Percentiles rank a stretch among this genome's conserved stretches.
Evolutionary conservation across 1,284 basidiomycete genomes (phyloP).

Genomic region (Psilocybe mexicana): DNA sequence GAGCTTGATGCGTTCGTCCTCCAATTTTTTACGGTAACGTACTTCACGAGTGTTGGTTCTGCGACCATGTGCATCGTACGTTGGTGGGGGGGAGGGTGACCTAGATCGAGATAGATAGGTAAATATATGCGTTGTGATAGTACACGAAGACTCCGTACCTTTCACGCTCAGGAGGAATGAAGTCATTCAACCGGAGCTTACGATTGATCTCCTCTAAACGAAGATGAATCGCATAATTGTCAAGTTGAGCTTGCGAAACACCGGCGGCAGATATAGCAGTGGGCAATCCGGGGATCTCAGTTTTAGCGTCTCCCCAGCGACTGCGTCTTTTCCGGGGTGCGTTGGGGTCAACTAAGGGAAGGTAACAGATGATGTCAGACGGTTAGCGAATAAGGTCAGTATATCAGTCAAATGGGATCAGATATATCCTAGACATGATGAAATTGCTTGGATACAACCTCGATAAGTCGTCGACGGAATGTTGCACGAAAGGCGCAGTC

Average conservation of each 20-base stretch:
- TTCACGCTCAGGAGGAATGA: conserved; percentile 94
- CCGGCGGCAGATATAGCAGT: conserved; percentile 90
- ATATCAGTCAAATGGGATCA: conserved; percentile 41
- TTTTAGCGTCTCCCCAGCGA: conserved; percentile 92
- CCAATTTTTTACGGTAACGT: conserved; percentile 96
- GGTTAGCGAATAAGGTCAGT: conserved; percentile 64
- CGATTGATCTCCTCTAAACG: conserved; percentile 97
- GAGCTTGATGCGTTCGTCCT: conserved; percentile 93
- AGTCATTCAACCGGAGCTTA: conserved; percentile 92
- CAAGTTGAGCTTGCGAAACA: conserved; percentile 89
- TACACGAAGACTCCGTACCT: conserved; percentile 46
- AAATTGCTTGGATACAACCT: conserved; percentile 27
- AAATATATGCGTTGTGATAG: conserved; percentile 28
- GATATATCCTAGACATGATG: conserved; percentile 26
- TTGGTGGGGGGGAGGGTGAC: conserved; percentile 95
- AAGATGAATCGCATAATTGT: conserved; percentile 94
- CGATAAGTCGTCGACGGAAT: conserved; percentile 21
- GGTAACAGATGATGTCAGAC: conserved; percentile 39
- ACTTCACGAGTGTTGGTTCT: conserved; percentile 98
- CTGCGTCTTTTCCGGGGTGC: conserved; percentile 90
- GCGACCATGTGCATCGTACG: conserved; percentile 95
- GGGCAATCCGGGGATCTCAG: conserved; percentile 86
- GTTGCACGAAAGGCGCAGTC: conserved; percentile 20
- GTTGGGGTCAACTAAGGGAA: conserved; percentile 67
- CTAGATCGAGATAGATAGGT: conserved; percentile 39